A percentile compares a stretch with the other conserved stretches of the same genome.
Conservation (phyloP, 192 early-diverging fungal genomes). For the Coemansia sp. region DNA sequence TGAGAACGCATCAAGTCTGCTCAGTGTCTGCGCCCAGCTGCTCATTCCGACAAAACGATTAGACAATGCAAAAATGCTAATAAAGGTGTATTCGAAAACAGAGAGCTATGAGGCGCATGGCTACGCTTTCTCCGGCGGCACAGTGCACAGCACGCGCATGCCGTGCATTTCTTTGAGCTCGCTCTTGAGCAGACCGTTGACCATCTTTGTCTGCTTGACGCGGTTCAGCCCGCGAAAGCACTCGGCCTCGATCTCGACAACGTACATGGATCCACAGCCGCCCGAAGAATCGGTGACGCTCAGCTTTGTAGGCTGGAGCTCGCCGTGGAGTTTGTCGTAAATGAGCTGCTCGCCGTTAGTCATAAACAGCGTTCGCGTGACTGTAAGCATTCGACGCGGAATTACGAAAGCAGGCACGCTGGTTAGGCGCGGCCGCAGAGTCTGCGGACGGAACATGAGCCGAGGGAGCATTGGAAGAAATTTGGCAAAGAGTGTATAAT, state of each 20-base stretch:
- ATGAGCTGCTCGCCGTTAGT: constrained; percentile 71
- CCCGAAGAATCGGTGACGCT: constrained; percentile 83
- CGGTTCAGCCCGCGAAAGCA: constrained; percentile 73
- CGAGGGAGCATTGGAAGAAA: constrained; percentile 5
- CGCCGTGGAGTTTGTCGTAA: constrained; percentile 69
- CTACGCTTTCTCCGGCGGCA: constrained; percentile 21
- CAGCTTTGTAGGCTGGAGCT: constrained; percentile 69
- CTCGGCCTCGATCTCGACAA: constrained; percentile 80
- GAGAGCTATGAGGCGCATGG: background rate
- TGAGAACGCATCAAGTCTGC: constrained; percentile 76
- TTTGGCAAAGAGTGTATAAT: background rate
- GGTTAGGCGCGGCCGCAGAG: background rate
- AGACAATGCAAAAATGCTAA: background rate
- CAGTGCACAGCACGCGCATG: constrained; percentile 55
- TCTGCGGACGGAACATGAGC: background rate
- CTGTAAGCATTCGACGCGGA: constrained; percentile 1
- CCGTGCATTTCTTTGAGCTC: constrained; percentile 96
- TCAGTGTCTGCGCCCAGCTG: constrained; percentile 15
- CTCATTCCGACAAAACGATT: background rate
- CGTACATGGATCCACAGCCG: constrained; percentile 98
- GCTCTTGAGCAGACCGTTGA: constrained; percentile 82
- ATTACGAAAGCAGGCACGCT: background rate
- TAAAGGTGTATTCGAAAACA: background rate
- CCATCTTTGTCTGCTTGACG: constrained; percentile 89
- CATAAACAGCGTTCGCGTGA: background rate